Percentiles rank a stretch among this genome's conserved stretches.
Conservation (phyloP, 192 early-diverging fungal species). For the Funneliformis geosporum region DNA sequence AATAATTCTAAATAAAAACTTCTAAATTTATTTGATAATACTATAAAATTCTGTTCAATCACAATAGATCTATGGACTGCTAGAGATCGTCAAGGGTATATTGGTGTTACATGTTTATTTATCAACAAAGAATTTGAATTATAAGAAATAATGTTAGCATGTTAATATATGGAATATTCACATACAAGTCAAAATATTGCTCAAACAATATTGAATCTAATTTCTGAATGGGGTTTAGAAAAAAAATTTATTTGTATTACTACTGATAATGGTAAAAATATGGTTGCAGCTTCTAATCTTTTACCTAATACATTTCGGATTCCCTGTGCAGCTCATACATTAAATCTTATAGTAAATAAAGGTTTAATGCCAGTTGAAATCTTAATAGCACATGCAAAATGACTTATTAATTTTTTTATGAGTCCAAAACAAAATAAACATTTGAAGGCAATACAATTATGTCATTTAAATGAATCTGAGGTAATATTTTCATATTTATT, state of each 20-base stretch:
- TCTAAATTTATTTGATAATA: neutral
- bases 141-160: neutral
- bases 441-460: neutral
- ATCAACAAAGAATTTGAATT: neutral
- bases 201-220: neutral
- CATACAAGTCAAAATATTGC: neutral
- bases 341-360: neutral
- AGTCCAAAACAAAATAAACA: neutral
- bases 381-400: neutral
- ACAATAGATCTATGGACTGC: neutral
- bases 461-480: neutral
- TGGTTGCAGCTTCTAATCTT: neutral
- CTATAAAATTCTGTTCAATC: neutral
- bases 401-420: slow-evolving; percentile 1
- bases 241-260: slow-evolving; percentile 3
- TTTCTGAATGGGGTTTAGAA: neutral
- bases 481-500: neutral
- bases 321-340: neutral
- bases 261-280: neutral
- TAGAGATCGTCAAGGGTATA: neutral
- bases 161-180: neutral
- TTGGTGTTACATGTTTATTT: neutral
- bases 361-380: neutral
- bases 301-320: neutral
- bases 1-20: neutral